Percentiles rank a stretch among this genome's conserved stretches.
Conservation (phyloP, 2,329 filamentous ascomycete genomes). For the Neophaeococcomyces mojaviensis region DNA sequence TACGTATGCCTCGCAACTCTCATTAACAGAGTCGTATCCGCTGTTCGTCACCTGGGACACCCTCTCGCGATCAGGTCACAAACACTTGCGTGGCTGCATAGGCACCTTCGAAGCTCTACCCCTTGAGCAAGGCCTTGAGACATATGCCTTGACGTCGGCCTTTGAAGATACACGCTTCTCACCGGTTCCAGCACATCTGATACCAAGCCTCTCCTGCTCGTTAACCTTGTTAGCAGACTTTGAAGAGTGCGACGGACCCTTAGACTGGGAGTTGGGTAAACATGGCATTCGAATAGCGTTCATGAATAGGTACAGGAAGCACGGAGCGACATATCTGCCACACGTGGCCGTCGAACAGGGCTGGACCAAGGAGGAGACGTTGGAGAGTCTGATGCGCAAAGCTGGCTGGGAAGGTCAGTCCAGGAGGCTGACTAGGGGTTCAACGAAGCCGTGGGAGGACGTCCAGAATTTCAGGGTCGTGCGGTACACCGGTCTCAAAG, state of each 20-base stretch:
- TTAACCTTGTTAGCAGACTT: constrained; percentile 84
- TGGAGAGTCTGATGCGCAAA: constrained; percentile 87
- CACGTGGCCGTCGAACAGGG: constrained; percentile 88
- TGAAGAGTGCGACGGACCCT: constrained; percentile 61
- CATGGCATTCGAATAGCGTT: constrained; percentile 88
- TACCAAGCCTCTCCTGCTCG: constrained; percentile 44
- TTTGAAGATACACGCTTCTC: constrained; percentile 57
- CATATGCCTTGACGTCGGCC: constrained; percentile 75
- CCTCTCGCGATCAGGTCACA: constrained; percentile 51
- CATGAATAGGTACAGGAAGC: constrained; percentile 53
- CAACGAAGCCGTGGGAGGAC: constrained; percentile 57
- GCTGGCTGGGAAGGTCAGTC: constrained; percentile 65
- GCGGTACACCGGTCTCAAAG: constrained; percentile 79
- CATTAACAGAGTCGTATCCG: constrained; percentile 50
- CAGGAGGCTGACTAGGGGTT: constrained; percentile 32
- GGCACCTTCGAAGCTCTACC: constrained; percentile 81
- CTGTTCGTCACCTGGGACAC: constrained; percentile 96
- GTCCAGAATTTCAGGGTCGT: constrained; percentile 67
- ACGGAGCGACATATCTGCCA: constrained; percentile 83
- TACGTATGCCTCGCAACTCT: constrained; percentile 29
- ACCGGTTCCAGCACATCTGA: constrained; percentile 47
- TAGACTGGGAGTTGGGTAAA: constrained; percentile 79
- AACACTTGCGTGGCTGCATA: constrained; percentile 82
- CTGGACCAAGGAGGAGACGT: constrained; percentile 87
- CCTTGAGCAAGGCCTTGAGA: constrained; percentile 63